Base-by-base conservation (phyloP, 768 basidiomycete genomes). In the Peribolospora kevripleyi region DNA sequence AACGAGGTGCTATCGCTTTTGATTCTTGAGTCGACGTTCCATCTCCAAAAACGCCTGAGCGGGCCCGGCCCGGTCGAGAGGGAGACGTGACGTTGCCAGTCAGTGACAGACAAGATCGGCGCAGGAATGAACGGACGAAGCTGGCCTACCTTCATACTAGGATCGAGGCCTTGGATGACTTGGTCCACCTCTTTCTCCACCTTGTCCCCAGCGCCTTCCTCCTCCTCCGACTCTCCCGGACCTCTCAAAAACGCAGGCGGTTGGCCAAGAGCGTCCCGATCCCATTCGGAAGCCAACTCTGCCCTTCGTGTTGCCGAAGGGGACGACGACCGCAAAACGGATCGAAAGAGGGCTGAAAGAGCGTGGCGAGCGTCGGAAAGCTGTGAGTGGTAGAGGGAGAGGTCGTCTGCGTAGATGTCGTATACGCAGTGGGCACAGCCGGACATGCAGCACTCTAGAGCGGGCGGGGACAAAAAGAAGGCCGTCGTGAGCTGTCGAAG, bases 361-460 rank as follows among this genome's bases (percentile, higher is more conserved):
- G 25, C 40, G 47, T 45, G 2, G 51, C 37, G 14, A 52, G 48
- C 5, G 51, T 10, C 25, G 5, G 51, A 9, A 36, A 46, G 42
- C 14, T 43, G 51, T 2, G n/a, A 10, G 51, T 43, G 51, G 43
- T 43, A 45, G 25, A 52, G 42, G 25, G 13, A 14, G 25, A 52
- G 6, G 51, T 79, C 75, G 50, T 86, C 84, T 57, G 82, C 78
- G 67, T 87, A 85, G 37, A 87, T 66, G 61, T 86, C 84, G 67
- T 90, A 84, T 6, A 90, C 81, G 65, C 87, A 90, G n/a, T 88
- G 68, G 0, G 85, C 82, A 63, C 87, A 91, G 40, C 84, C 84
- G 3, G 84, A 86, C 86, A 90, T 90, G 70, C 86, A 91, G 66
- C 86, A 88, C 67, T 87, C 86, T 87, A 60, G 7, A 4, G 14